Conservation (phyloP, 2,329 filamentous ascomycete species). For the Westerdykella ornata region DNA sequence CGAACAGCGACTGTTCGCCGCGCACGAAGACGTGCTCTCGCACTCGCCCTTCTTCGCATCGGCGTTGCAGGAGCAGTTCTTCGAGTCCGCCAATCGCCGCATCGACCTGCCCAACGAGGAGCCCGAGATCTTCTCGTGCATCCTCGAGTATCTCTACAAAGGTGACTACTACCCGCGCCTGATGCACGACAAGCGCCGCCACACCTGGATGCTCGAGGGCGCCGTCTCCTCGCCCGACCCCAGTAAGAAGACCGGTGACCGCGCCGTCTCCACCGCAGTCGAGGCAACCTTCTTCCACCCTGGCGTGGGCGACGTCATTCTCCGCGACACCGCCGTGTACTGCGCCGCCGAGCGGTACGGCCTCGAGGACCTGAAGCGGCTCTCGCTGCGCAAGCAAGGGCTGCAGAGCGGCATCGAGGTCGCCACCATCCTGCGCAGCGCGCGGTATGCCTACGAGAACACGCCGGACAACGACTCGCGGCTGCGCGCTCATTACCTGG, state of each 20-base stretch:
- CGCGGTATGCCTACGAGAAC: constrained; percentile 91
- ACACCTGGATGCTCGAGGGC: constrained; percentile 87
- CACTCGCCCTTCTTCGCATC: constrained; percentile 78
- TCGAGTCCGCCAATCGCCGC: constrained; percentile 64
- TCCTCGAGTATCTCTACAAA: constrained; percentile 97
- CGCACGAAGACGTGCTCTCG: constrained; percentile 85
- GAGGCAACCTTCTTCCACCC: constrained; percentile 74
- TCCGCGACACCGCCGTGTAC: constrained; percentile 91
- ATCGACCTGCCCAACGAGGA: constrained; percentile 72
- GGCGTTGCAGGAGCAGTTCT: constrained; percentile 64
- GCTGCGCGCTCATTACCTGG: constrained; percentile 93
- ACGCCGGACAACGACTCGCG: constrained; percentile 88
- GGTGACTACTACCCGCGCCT: constrained; percentile 90
- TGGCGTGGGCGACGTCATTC: constrained; percentile 66
- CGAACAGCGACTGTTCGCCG: constrained; percentile 86
- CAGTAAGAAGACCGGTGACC: constrained; percentile 44
- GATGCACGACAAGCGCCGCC: constrained; percentile 75
- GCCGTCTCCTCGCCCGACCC: constrained; percentile 50
- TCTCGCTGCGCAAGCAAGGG: constrained; percentile 90
- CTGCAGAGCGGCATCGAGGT: constrained; percentile 89
- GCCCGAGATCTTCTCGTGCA: constrained; percentile 84
- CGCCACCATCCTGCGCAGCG: constrained; percentile 82
- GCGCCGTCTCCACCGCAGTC: constrained; percentile 43
- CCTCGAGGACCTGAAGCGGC: constrained; percentile 83
- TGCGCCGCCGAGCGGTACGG: constrained; percentile 86